Conservation (phyloP, 1,139 yeast genomes). For the Pneumocystis canis region DNA sequence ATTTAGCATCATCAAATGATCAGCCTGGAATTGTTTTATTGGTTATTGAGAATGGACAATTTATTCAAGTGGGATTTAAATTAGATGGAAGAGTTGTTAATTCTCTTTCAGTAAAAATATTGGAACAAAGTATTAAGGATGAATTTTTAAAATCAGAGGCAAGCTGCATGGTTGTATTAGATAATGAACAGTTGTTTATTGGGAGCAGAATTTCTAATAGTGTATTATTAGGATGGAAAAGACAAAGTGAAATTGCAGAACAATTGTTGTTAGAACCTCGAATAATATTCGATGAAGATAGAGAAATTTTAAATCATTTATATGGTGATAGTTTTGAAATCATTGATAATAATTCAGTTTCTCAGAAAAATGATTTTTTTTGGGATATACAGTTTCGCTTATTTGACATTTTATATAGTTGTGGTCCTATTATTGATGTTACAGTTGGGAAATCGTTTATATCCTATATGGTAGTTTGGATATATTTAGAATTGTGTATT, state of each 20-base stretch:
- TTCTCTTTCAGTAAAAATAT: conserved; percentile 21
- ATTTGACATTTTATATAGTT: conserved; percentile 44
- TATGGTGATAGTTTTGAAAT: conserved; percentile 7
- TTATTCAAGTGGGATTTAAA: conserved; percentile 39
- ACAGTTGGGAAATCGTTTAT: conserved; percentile 36
- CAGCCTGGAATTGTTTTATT: conserved; percentile 35
- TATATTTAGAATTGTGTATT: background rate
- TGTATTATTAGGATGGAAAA: conserved; percentile 27
- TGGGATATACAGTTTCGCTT: conserved; percentile 17
- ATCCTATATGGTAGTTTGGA: background rate
- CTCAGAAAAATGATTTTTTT: background rate
- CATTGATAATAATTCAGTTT: background rate
- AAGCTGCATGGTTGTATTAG: conserved; percentile 13
- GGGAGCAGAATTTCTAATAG: conserved; percentile 35
- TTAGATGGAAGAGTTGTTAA: conserved; percentile 32
- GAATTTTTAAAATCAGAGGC: conserved; percentile 5
- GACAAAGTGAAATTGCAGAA: conserved; percentile 4
- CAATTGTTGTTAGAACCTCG: background rate
- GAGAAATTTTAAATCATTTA: conserved; percentile 24
- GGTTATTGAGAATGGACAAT: conserved; percentile 37
- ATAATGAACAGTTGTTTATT: conserved; percentile 26
- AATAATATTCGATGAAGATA: conserved; percentile 21
- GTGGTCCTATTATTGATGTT: conserved; percentile 64
- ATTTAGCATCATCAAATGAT: conserved; percentile 25
- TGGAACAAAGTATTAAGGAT: conserved; percentile 12